Evolutionary conservation across 2,329 filamentous ascomycete genomes (phyloP).

Genomic region (Dothideomycetes sp.): DNA sequence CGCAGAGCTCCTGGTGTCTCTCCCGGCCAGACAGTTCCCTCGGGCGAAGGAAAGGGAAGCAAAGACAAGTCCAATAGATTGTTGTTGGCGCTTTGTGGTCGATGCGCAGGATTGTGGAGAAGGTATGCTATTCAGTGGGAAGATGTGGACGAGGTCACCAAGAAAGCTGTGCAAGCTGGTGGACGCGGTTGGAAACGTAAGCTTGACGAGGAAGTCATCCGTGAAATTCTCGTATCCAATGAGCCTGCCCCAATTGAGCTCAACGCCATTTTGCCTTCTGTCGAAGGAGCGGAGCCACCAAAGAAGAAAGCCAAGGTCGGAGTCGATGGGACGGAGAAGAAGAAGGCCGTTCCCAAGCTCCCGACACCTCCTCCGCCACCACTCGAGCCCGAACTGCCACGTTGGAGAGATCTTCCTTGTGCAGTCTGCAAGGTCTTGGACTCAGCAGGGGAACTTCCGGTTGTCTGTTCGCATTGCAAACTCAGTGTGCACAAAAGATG

Average conservation of each 20-base stretch:
- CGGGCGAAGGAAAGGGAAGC: slow-evolving; percentile 52
- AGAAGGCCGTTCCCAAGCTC: slow-evolving; percentile 43
- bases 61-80: slow-evolving; percentile 71
- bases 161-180: slow-evolving; percentile 75
- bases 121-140: slow-evolving; percentile 96
- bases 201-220: slow-evolving; percentile 85
- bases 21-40: slow-evolving; percentile 59
- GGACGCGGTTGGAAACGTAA: slow-evolving; percentile 78
- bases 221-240: slow-evolving; percentile 58
- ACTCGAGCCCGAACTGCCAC: slow-evolving; percentile 65
- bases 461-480: slow-evolving; percentile 79
- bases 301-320: slow-evolving; percentile 54
- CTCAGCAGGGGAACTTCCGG: slow-evolving; percentile 58
- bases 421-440: slow-evolving; percentile 73
- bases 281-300: slow-evolving; percentile 37
- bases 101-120: slow-evolving; percentile 89
- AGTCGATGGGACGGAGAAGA: slow-evolving; percentile 47
- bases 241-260: slow-evolving; percentile 33
- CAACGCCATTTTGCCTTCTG: slow-evolving; percentile 17
- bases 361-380: slow-evolving; percentile 53
- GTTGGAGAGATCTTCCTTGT: slow-evolving; percentile 70
- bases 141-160: slow-evolving; percentile 80
- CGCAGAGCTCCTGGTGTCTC: slow-evolving; percentile 73
- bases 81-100: slow-evolving; percentile 74
- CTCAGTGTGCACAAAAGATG: slow-evolving; percentile 86